Conservation (phyloP, 805 yeast species). For the Metschnikowia dekortorum region DNA sequence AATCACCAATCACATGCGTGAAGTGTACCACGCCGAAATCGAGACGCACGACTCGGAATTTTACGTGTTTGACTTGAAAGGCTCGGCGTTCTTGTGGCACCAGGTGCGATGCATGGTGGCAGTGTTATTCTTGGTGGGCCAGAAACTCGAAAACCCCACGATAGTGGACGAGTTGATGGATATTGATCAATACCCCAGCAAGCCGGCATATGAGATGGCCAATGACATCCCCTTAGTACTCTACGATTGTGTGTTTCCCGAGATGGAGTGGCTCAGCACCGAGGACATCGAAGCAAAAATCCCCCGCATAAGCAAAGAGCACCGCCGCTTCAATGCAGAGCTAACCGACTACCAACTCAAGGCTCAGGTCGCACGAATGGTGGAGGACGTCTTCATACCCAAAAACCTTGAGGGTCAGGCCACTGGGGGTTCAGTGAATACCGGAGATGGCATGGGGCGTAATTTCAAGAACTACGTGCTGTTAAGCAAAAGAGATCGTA, state of each 20-base stretch:
- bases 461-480: conserved; percentile 55
- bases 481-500: conserved; percentile 48
- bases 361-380: conserved; percentile 46
- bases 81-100: conserved; percentile 94
- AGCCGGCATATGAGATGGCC: conserved; percentile 86
- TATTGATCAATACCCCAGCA: conserved; percentile 49
- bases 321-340: conserved; percentile 43
- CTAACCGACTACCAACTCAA: conserved; percentile 58
- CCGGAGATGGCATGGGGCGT: conserved; percentile 79
- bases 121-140: conserved; percentile 74
- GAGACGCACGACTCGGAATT: conserved; percentile 38
- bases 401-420: conserved; percentile 4
- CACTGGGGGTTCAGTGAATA: conserved; percentile 40
- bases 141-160: conserved; percentile 58
- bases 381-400: conserved; percentile 32
- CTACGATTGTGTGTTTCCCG: conserved; percentile 76
- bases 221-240: conserved; percentile 82
- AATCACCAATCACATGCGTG: conserved; percentile 71
- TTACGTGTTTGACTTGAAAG: conserved; percentile 71
- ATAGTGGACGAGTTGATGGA: conserved; percentile 59
- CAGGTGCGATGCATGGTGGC: conserved; percentile 97
- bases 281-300: conserved; percentile 17
- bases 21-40: conserved; percentile 52
- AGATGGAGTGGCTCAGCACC: conserved; percentile 60
- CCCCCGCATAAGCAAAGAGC: conserved; percentile 37